Base-by-base conservation (phyloP, 352 stramenopile genomes). In the Saprolegnia diclina region DNA sequence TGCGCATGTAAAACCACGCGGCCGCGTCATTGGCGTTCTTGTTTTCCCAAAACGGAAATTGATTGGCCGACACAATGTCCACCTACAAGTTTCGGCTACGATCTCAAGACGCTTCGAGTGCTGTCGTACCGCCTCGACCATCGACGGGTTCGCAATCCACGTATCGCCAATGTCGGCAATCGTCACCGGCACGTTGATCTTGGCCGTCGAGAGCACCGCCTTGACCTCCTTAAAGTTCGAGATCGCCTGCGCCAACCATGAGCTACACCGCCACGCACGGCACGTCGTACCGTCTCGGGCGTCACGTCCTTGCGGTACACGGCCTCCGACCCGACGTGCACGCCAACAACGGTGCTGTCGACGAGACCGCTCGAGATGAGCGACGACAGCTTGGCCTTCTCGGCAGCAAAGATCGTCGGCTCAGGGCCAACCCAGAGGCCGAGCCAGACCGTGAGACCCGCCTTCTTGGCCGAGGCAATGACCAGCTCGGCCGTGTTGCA, bases 31-130 rank as follows among this genome's bases (percentile, higher is more conserved):
- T 65, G 24, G 83, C 69, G 18, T 56, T 56, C 4, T 76, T 61
- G 48, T 80, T 79, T 70, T 87, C 76, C 82, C 82, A 91, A 72
- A 88, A 91, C n/a, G 82, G 77, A 48, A 91, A 91, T 52, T 81
- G 72, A 57, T 89, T 91, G 56, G 75, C 79, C 54, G 76, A 77
- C 50, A 88, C 75, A 42, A 83, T 78, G 70, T 89, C 81, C 37
- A 88, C 46, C 61, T 67, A 59, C 18, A 18, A 16, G 11, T 2
- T 56, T 22, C 1, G 50, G 29, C 11, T 29, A 19, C 1, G 21
- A 56, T 22, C 13, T n/a, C n/a, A n/a, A n/a, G n/a, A n/a, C n/a
- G n/a, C n/a, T n/a, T n/a, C n/a, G n/a, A n/a, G n/a, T n/a, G 22
- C 16, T 35, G 22, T 19, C 35, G n/a, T 38, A 54, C 81, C 21